Evolutionary conservation across 2,329 filamentous ascomycete genomes (phyloP), one percentile per base, ranked within the genome.

Genomic region (Phaeoacremonium minimum): DNA sequence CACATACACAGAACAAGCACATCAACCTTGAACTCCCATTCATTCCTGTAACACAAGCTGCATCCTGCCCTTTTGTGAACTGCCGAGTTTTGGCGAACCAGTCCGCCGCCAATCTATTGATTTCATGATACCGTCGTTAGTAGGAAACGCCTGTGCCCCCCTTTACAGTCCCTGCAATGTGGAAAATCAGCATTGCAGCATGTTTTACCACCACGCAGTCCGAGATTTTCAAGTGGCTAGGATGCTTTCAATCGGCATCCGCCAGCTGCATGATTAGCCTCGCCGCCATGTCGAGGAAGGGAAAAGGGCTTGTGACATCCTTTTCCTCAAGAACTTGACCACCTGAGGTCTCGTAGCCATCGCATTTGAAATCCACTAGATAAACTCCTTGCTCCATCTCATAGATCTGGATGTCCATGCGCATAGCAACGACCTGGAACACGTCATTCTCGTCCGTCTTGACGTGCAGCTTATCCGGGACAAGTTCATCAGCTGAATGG

Each of bases 281-380:
- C 47, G 87, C 90, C 18, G 91, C 90, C 61, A 96, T 85, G 64
- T 97, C 91, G 53, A 97, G 72, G 66, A 96, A 97, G 4, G 93
- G 91, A 61, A 95, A 97, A 18, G 93, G 89, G 57, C 87, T 94
- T 30, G 88, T 91, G 45, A 95, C 88, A 53, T 95, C 86, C 73
- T 97, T 97, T 65, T 96, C 89, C 52, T 93, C 88, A 34, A 89
- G 67, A 34, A 84, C 67, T 46, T 83, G 79, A 33, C 91, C 83
- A 37, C 93, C 71, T 11, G 69, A 55, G 32, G 75, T 87, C 66
- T 98, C 93, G 63, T 98, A 98, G 15, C 93, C 93, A 12, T 93
- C 90, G 59, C 91, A 97, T 59, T 96, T 97, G 72, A 98, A 98
- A 60, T 98, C 93, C 33, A 98, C 93, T 44, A 98, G 83, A 61